Evolutionary conservation across 2,329 filamentous ascomycete species (phyloP).

Genomic region (Monosporascus sp.): DNA sequence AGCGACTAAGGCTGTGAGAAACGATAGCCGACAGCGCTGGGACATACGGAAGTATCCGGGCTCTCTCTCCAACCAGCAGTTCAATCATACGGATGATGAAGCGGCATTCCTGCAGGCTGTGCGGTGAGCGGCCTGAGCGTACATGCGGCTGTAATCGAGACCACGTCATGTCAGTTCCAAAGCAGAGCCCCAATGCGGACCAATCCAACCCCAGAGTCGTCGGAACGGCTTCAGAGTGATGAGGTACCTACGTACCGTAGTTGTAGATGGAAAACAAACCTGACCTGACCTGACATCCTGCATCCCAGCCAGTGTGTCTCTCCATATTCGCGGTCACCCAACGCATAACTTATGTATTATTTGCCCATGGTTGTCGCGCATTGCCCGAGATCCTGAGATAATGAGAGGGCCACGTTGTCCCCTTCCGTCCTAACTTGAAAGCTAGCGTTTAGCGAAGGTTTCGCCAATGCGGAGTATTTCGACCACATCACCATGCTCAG

Average conservation of each 20-base stretch:
- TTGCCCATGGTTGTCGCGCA: not conserved
- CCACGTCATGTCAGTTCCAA: not conserved
- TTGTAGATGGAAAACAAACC: no score
- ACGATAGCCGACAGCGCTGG: no score
- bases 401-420: not conserved
- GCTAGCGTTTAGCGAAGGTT: not conserved
- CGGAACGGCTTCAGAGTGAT: not conserved
- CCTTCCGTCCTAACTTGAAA: not conserved
- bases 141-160: not conserved
- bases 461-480: not conserved
- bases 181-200: not conserved
- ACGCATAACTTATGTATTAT: not conserved
- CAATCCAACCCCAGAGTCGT: not conserved
- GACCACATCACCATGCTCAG: not conserved
- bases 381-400: not conserved
- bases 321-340: not conserved
- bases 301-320: slow-evolving; percentile 4
- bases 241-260: no score
- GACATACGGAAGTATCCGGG: not conserved
- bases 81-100: not conserved
- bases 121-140: not conserved
- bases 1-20: no score
- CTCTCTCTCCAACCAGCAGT: not conserved
- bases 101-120: not conserved
- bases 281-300: slow-evolving; percentile 3